Base-by-base conservation (phyloP, 768 basidiomycete species). In the Amanita phalloides region DNA sequence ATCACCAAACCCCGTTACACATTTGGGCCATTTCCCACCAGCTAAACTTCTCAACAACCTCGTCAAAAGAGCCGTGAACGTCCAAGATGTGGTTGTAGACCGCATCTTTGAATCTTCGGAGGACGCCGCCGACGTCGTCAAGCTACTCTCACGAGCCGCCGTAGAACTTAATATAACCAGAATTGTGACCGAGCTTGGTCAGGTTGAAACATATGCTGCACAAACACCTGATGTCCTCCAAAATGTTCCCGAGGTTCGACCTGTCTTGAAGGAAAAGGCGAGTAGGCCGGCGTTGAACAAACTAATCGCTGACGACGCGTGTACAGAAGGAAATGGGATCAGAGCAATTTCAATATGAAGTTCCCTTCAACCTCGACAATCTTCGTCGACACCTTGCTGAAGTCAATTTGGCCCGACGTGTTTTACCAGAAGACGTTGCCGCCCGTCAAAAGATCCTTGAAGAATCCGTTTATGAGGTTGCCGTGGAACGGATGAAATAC, bases 381-480 rank as follows among this genome's bases (percentile, higher is more conserved):
- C 73, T 93, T 32, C 81, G 88, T 20, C 75, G 75, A 21, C 83
- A 86, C 60, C 76, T 94, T 17, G 68, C 77, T 2, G 68, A 79
- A 54, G 73, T 86, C n/a, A 66, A 72, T 6, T 72, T 84, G 49
- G 79, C 84, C 2, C 78, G 82, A 33, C 73, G 76, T 2, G 71
- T 86, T 5, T 72, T 87, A 41, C 72, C 79, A 0, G 77, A 82
- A 51, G 86, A 91, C 57, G 64, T 82, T n/a, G 68, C 76, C 13
- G 71, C 79, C 0, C 86, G 91, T 1, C 91, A 95, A 63, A 82
- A 82, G 55, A 71, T 90, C 6, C 76, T 94, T 3, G 92, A 95
- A 65, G 78, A 84, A 41, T 88, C 89, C 2, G 89, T 86, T 3
- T 90, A 90, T 63, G 88, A 91, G 23, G 82, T 89, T 33, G 90